Evolutionary conservation across 768 basidiomycete genomes (phyloP).

Genomic region (Rickenella mellea): DNA sequence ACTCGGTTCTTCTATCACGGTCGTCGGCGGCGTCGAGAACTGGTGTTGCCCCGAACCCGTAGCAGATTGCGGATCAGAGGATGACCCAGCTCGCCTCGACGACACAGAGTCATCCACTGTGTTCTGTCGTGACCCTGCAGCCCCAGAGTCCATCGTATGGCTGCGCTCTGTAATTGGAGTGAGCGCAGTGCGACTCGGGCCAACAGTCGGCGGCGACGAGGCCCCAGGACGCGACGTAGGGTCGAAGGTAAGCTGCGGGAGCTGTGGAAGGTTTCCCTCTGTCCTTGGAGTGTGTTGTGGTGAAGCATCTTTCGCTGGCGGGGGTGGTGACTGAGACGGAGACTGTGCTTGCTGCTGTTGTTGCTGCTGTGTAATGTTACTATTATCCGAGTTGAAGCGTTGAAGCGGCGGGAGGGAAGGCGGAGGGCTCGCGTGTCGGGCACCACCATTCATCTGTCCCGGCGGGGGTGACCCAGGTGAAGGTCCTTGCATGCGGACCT

Average conservation of each 20-base stretch:
- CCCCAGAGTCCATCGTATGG: conserved; percentile 2
- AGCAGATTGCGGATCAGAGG: conserved; percentile 7
- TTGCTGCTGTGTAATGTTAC: conserved; percentile 16
- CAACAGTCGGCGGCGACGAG: conserved; percentile 13
- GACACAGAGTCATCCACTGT: too few species aligned
- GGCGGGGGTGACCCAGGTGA: neutral
- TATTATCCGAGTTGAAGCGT: conserved; percentile 7
- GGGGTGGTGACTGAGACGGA: conserved; percentile 7
- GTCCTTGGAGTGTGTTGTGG: conserved; percentile 4
- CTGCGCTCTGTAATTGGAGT: conserved; percentile 61
- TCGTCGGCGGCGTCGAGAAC: too few species aligned
- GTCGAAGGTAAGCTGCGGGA: conserved; percentile 54
- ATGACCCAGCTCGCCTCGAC: too few species aligned
- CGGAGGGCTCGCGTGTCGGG: conserved; percentile 10
- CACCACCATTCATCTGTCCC: neutral
- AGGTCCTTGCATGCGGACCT: conserved; percentile 39
- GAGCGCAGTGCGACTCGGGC: conserved; percentile 24
- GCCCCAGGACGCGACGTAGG: conserved; percentile 8
- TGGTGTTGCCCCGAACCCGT: neutral
- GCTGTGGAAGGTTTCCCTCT: conserved; percentile 26
- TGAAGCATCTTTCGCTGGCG: conserved; percentile 10
- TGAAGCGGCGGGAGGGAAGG: conserved; percentile 18
- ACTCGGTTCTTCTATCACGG: too few species aligned
- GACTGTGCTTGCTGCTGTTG: conserved; percentile 5
- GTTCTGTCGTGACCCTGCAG: too few species aligned